Base-by-base conservation (phyloP, 352 stramenopile genomes). In the Globisporangium cederbergense region DNA sequence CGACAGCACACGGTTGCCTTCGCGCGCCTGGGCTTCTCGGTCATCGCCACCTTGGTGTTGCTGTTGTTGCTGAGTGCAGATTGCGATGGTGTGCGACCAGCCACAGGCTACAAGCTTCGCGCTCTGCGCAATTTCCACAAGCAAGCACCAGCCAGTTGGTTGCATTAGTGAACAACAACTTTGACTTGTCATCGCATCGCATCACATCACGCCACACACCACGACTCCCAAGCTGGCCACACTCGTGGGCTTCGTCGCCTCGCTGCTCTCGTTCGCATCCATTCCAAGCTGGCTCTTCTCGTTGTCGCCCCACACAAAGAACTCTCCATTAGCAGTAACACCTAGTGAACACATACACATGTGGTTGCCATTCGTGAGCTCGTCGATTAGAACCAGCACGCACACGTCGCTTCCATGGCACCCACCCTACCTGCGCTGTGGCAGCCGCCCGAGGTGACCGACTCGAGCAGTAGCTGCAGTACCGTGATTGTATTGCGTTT, bases 221-320 rank as follows among this genome's bases (percentile, higher is more conserved):
- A 14, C 11, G 2, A 51, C 20, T 32, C 34, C 40, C 25, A 18
- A 43, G 30, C 30, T 20, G 38, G n/a, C 59, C 40, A 63, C n/a
- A 6, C 46, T 56, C 25, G 34, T 34, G 4, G 45, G 56, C 1
- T 11, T 59, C 32, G 58, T 40, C 1, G 32, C 28, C 46, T 68
- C 49, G 40, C 28, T 18, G 13, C 38, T 34, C 30, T 64, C 25
- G 6, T 47, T 50, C 9, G 43, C 43, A 25, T 61, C 51, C 22
- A 57, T 22, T 45, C 72, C 76, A 11, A 93, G 62, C 50, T 93
- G 86, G 1, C 61, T 52, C 46, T 76, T 78, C 38, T 83, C 83
- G 60, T 90, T 76, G 7, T 83, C 80, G 3, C 86, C 86, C 86
- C 86, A 95, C 0, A 89, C 49, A 46, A 83, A 95, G 2, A 95